Base-by-base conservation (phyloP, 352 stramenopile species). In the Phytophthora fragariaefolia region DNA sequence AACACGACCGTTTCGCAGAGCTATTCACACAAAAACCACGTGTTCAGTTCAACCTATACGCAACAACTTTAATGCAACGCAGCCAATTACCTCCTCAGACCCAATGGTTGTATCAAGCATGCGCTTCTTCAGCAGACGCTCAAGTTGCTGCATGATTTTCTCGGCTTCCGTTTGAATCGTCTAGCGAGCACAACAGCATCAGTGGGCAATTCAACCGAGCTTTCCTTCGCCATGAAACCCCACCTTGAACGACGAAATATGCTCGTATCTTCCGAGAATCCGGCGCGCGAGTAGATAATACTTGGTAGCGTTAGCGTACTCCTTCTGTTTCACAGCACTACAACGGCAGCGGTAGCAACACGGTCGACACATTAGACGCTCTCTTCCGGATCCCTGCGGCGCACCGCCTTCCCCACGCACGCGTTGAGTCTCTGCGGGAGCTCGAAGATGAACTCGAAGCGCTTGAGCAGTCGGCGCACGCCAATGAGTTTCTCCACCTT, bases 361-460 rank as follows among this genome's bases (percentile, higher is more conserved):
- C n/a, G n/a, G n/a, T n/a, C n/a, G n/a, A n/a, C n/a, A n/a, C n/a
- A 15, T 69, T 24, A 66, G 23, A 15, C 8, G 30, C 32, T 46
- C 12, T 18, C 18, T 17, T 24, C 48, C n/a, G n/a, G n/a, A n/a
- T n/a, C 23, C 10, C n/a, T 8, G 22, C 49, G 47, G 20, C 46
- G 6, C 28, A 32, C 38, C 12, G 6, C 8, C 20, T 17, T n/a
- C 40, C 2, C 13, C 17, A 69, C 74, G 52, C 58, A 91, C 74
- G 74, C 77, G 28, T 85, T 88, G 7, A 98, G 77, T 36, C 91
- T 85, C 74, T 94, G 80, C 9, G 98, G 98, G 2, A 99, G 76
- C 55, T 99, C 97, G 40, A 99, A 97, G 47, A 99, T 90, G 45
- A 98, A 98, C 75, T 99, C 97, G 23, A 99, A 90, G 53, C 96